phyloP scores from a whole-genome alignment of 345 rosid genomes.

The Eucalyptus tenuipes region DNA sequence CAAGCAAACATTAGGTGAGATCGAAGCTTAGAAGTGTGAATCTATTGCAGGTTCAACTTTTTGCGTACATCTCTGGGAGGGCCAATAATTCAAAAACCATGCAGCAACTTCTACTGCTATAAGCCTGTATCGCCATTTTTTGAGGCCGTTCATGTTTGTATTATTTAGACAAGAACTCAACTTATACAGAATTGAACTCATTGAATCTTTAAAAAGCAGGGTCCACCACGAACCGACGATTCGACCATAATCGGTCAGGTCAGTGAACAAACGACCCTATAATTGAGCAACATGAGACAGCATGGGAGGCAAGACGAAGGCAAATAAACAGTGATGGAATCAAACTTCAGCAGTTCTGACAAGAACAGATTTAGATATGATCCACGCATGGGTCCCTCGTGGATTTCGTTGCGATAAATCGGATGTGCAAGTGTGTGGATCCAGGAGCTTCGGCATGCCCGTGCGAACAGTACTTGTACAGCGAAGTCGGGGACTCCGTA shows the following conservation, averaged over 20 bases:
- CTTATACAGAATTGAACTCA: background rate
- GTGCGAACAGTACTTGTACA: background rate
- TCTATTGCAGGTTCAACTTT: background rate
- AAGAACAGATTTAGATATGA: background rate
- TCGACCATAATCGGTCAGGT: background rate
- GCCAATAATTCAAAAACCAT: constrained; percentile 25
- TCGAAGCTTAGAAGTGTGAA: background rate
- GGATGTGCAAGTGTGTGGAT: background rate
- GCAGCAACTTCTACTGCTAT: constrained; percentile 15
- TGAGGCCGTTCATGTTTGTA: constrained; percentile 1
- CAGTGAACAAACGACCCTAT: background rate
- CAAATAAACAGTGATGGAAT: background rate
- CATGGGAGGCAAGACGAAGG: background rate
- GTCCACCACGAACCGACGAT: background rate
- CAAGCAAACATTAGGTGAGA: constrained; percentile 6
- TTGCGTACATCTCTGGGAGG: constrained; percentile 24
- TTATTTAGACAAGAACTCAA: background rate
- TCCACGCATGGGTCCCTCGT: background rate
- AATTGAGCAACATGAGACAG: background rate
- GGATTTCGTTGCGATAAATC: background rate
- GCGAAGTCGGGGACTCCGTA: background rate
- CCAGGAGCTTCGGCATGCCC: background rate
- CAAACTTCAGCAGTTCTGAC: background rate
- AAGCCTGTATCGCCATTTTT: constrained; percentile 13
- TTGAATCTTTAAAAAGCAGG: background rate